A percentile compares a stretch with the other conserved stretches of the same genome.
Conservation (phyloP, 2,329 filamentous ascomycete genomes). For the Rosellinia necatrix region DNA sequence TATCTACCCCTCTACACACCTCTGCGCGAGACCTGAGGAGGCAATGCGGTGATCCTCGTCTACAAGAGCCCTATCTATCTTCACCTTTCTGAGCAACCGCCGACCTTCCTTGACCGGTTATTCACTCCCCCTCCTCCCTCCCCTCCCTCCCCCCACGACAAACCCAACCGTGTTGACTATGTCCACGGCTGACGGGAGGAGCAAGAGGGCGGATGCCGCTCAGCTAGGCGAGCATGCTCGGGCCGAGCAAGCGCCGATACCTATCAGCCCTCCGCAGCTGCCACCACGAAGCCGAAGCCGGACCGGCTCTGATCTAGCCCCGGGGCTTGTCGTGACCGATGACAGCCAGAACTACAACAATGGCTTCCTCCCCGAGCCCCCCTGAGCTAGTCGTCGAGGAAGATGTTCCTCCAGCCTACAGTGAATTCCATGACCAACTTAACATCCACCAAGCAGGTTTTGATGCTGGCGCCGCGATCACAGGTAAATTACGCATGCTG, state of each 20-base stretch:
- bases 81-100: not conserved
- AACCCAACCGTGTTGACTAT: conserved; percentile 6
- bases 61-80: not conserved
- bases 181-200: conserved; percentile 19
- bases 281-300: not conserved
- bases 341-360: conserved; percentile 38
- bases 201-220: conserved; percentile 1
- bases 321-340: conserved; percentile 44
- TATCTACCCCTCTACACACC: not conserved
- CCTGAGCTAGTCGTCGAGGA: conserved; percentile 48
- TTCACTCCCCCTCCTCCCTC: no score
- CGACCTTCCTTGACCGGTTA: not conserved
- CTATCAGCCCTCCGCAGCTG: not conserved
- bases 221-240: not conserved
- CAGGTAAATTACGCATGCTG: conserved; percentile 45
- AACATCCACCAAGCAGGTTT: conserved; percentile 67
- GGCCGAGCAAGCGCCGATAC: conserved; percentile 18
- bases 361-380: conserved; percentile 38
- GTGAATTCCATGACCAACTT: conserved; percentile 59
- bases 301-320: conserved; percentile 32
- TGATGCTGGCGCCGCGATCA: conserved; percentile 64
- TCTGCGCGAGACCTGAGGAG: not conserved
- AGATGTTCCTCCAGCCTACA: conserved; percentile 62
- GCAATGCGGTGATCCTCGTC: not conserved
- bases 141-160: no score